These are phyloP conservation scores for Whalleya microplaca DNA, from an alignment of 2,329 filamentous ascomycete species.

Conservation along the genomic window DNA sequence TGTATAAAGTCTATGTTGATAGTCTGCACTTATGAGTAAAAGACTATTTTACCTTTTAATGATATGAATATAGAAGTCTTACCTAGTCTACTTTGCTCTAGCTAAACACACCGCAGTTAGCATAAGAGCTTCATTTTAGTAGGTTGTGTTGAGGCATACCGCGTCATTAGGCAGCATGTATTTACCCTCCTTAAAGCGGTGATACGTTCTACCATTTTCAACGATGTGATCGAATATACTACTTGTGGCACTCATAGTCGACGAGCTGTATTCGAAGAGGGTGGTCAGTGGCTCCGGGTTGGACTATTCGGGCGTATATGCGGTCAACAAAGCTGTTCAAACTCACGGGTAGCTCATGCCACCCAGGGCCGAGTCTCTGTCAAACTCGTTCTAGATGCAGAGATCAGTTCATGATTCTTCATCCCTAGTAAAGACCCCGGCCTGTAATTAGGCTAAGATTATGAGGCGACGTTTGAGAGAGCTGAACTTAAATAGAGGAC, in stretches of 20 bases:
- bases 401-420: not conserved
- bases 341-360: constrained; percentile 30
- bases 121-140: not conserved
- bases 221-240: constrained; percentile 29
- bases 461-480: not conserved
- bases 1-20: constrained; percentile 31
- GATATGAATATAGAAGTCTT: not conserved
- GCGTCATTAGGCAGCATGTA: constrained; percentile 34
- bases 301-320: not conserved
- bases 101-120: constrained; percentile 7
- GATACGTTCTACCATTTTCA: constrained; percentile 33
- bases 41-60: not conserved
- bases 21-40: constrained; percentile 17
- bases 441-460: not conserved
- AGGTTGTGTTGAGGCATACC: constrained; percentile 7
- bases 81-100: constrained; percentile 31
- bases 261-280: constrained; percentile 17
- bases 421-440: not conserved
- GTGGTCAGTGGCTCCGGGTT: constrained; percentile 3
- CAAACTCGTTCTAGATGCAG: constrained; percentile 21
- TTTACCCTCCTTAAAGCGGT: constrained; percentile 33
- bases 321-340: not conserved
- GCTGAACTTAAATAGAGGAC: not conserved
- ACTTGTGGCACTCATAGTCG: constrained; percentile 25
- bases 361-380: constrained; percentile 29